phyloP scores from a whole-genome alignment of 2,329 filamentous ascomycete species.

The Botryosphaeria dothidea region DNA sequence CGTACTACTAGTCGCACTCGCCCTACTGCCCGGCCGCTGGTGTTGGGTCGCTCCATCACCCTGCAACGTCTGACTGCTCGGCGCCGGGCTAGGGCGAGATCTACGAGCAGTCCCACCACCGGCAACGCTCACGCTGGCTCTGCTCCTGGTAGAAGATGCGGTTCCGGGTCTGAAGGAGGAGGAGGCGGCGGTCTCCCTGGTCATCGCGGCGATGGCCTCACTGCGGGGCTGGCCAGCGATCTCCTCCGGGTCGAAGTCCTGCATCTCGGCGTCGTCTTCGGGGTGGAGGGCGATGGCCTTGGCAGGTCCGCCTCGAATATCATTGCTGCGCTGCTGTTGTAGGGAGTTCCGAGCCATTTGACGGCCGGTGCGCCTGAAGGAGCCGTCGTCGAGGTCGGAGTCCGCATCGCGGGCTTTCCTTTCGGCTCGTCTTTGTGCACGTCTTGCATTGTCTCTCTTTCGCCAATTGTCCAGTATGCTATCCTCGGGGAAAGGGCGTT shows the following conservation, averaged over 20 bases:
- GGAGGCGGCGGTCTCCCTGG: neutral
- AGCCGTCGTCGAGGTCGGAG: constrained; percentile 31
- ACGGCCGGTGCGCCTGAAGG: neutral
- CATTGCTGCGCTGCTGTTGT: neutral
- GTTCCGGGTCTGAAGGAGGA: neutral
- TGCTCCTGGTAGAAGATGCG: constrained; percentile 21
- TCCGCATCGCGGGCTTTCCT: constrained; percentile 37
- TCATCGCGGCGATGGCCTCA: constrained; percentile 10
- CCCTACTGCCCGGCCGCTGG: constrained; percentile 26
- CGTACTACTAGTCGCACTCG: constrained; percentile 30
- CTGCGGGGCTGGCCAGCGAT: constrained; percentile 29
- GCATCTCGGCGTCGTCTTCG: constrained; percentile 2
- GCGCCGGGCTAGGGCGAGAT: neutral
- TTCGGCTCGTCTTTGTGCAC: too few relatives aligned
- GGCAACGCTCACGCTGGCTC: constrained; percentile 19
- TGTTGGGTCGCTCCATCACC: constrained; percentile 26
- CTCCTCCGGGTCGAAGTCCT: constrained; percentile 42
- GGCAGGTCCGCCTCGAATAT: neutral
- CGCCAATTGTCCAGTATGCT: too few relatives aligned
- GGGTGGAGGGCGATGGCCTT: neutral
- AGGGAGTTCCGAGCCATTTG: neutral
- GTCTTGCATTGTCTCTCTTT: too few relatives aligned
- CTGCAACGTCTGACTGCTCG: constrained; percentile 19
- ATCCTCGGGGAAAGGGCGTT: neutral
- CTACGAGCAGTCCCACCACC: constrained; percentile 18